Conservation (phyloP, 768 basidiomycete species). For the Xerocomellus intermedius region DNA sequence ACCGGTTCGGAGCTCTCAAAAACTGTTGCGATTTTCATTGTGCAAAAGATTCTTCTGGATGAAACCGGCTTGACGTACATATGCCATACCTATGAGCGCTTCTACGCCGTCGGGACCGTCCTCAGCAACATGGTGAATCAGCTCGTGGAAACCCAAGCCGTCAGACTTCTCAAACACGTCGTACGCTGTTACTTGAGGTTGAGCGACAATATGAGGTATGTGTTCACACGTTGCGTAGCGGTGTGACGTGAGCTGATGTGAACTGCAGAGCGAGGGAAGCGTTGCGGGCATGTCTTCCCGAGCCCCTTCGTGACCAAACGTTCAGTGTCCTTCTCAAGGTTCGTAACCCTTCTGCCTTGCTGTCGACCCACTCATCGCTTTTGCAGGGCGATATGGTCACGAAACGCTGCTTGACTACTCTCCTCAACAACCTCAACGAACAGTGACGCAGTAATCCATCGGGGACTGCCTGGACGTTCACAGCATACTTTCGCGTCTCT, state of each 20-base stretch:
- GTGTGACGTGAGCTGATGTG: conserved; percentile 10
- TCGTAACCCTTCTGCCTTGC: conserved; percentile 12
- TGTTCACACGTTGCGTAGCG: conserved; percentile 29
- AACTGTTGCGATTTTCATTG: conserved; percentile 99
- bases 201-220: conserved; percentile 92
- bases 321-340: conserved; percentile 91
- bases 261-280: conserved; percentile 85
- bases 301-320: conserved; percentile 91
- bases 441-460: conserved; percentile 33
- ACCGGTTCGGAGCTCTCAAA: conserved; percentile 98
- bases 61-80: conserved; percentile 98
- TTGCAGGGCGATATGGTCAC: conserved; percentile 95
- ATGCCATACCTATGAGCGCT: conserved; percentile 99
- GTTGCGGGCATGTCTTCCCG: conserved; percentile 90
- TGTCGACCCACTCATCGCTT: conserved; percentile 12
- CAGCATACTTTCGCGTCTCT: conserved; percentile 6
- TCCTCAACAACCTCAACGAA: conserved; percentile 85
- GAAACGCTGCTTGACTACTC: conserved; percentile 87
- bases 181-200: conserved; percentile 95
- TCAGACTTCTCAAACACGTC: conserved; percentile 94
- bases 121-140: conserved; percentile 99
- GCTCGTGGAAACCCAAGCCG: conserved; percentile 96
- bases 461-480: neutral
- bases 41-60: conserved; percentile 96
- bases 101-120: conserved; percentile 98